Percentiles rank a stretch among this genome's conserved stretches.
These are phyloP conservation scores for Phylloporus arenicola DNA, from an alignment of 768 basidiomycete species.

Conservation along the genomic window DNA sequence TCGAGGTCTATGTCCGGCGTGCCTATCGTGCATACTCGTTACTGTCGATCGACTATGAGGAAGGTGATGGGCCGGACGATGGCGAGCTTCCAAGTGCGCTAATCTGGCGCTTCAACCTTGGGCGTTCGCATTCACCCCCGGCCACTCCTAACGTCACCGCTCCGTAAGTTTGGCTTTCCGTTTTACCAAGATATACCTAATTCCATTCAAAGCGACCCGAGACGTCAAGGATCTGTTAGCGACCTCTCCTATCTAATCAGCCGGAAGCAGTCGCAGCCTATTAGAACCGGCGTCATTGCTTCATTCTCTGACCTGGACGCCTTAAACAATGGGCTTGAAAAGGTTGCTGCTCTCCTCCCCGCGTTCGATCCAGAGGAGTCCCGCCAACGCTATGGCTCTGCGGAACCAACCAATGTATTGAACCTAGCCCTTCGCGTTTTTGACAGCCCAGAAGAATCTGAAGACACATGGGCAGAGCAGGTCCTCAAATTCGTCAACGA, in stretches of 20 bases:
- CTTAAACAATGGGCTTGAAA: conserved; percentile 67
- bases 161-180: conserved; percentile 18
- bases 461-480: conserved; percentile 71
- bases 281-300: conserved; percentile 86
- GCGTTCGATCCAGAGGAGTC: conserved; percentile 67
- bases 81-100: conserved; percentile 76
- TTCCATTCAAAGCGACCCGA: conserved; percentile 43
- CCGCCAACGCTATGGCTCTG: conserved; percentile 66
- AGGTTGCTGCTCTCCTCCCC: conserved; percentile 69
- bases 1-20: conserved; percentile 94
- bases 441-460: conserved; percentile 69
- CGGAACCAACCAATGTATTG: conserved; percentile 86
- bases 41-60: conserved; percentile 90
- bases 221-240: conserved; percentile 88
- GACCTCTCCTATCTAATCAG: conserved; percentile 92
- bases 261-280: conserved; percentile 80
- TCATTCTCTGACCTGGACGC: conserved; percentile 76
- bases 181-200: conserved; percentile 2
- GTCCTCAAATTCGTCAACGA: conserved; percentile 70
- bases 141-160: conserved; percentile 64
- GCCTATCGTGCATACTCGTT: conserved; percentile 93
- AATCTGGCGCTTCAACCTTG: conserved; percentile 95
- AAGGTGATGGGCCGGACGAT: conserved; percentile 80
- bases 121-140: conserved; percentile 81
- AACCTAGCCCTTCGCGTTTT: conserved; percentile 92